phyloP scores from a whole-genome alignment of 345 rosid species.

The Schrenkiella parvula region DNA sequence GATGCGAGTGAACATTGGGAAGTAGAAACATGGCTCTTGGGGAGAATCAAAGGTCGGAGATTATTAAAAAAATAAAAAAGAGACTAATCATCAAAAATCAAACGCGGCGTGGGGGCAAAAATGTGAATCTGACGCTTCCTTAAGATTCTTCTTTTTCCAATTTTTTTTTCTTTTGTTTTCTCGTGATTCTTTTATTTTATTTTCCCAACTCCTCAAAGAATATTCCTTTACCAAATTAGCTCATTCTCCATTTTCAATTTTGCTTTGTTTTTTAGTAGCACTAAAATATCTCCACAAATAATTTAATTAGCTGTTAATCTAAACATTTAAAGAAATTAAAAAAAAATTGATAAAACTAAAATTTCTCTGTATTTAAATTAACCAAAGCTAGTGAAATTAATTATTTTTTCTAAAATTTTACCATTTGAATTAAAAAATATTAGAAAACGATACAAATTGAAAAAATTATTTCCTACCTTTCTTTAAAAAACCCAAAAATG shows the following conservation, averaged over 20 bases:
- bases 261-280: not conserved
- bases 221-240: constrained; percentile 18
- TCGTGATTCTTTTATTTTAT: constrained; percentile 11
- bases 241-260: not conserved
- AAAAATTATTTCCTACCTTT: too few species aligned
- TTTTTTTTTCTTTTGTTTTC: not conserved
- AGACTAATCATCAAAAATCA: not conserved
- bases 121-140: constrained; percentile 30
- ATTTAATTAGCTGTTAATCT: not conserved
- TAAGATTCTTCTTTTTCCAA: constrained; percentile 4
- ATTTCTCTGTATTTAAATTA: too few species aligned
- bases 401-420: too few species aligned
- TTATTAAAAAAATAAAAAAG: not conserved
- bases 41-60: constrained; percentile 20
- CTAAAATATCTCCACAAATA: not conserved
- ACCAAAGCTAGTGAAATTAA: too few species aligned
- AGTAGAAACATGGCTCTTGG: constrained; percentile 10
- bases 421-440: too few species aligned
- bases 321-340: too few species aligned
- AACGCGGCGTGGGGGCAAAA: constrained; percentile 18
- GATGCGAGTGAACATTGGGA: not conserved
- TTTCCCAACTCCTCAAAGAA: not conserved
- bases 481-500: too few species aligned
- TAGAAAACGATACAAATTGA: too few species aligned
- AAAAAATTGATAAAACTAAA: too few species aligned